Evolutionary conservation across 495 filamentous ascomycete species (phyloP).

Genomic region (Melanomma pulvis-pyrius): DNA sequence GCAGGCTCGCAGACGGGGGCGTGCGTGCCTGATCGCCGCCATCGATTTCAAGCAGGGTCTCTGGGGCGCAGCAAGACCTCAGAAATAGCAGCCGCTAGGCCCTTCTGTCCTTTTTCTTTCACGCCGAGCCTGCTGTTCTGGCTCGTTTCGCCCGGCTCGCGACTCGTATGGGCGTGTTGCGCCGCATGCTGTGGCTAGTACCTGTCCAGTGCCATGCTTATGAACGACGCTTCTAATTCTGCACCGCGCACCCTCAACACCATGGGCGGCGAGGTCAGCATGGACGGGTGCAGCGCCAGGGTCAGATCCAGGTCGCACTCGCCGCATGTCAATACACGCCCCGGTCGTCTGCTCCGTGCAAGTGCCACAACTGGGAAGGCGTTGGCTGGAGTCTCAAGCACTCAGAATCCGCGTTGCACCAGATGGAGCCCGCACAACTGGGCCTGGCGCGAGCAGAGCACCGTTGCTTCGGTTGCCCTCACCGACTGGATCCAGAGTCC

Average conservation of each 20-base stretch:
- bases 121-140: not conserved
- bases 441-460: not conserved
- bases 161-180: not conserved
- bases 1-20: not conserved
- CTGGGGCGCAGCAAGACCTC: constrained; percentile 28
- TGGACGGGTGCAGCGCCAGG: constrained; percentile 1
- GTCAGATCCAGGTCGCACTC: not conserved
- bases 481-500: not conserved
- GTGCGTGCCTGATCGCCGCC: constrained; percentile 21
- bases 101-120: not conserved
- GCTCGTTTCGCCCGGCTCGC: not conserved
- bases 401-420: no score
- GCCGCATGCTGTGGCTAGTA: constrained; percentile 25
- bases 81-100: constrained; percentile 35
- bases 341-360: not conserved
- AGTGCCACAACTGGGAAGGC: not conserved
- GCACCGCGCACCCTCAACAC: constrained; percentile 16
- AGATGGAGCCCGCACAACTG: no score
- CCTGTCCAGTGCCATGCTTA: constrained; percentile 3
- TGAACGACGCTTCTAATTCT: constrained; percentile 25
- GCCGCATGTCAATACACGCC: constrained; percentile 5
- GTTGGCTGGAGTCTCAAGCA: not conserved
- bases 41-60: constrained; percentile 11
- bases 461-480: not conserved
- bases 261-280: constrained; percentile 20